Evolutionary conservation across 2,329 filamentous ascomycete species (phyloP), one percentile per base, ranked within the genome.

Genomic region (Ciborinia camelliae): DNA sequence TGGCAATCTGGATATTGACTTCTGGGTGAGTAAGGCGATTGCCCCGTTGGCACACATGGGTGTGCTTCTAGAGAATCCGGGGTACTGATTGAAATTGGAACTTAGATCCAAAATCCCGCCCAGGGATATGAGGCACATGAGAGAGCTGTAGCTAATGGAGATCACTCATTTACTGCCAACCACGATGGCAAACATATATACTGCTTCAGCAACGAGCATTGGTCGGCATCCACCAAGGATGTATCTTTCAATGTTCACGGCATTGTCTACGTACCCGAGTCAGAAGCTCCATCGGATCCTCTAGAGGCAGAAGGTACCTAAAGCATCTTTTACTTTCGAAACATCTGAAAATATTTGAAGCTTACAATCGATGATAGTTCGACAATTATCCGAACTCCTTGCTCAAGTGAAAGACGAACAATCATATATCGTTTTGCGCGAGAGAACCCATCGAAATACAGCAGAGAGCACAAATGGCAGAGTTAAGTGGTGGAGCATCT

Each of bases 401-500:
- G 84, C 87, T 70, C 91, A 96, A 79, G 93, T 98, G 78, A 97
- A 96, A 82, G 95, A 98, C 78, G 95, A 99, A 81, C 95, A 99
- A 81, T 87, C 89, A 72, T 99, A 99, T 81, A 98, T 99, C 75
- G 88, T 99, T 68, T 81, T 98, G 66, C 90, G 95, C 73, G 95
- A 99, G 81, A 86, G 95, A 75, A 97, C 91, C 72, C 95, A 99
- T 84, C 87, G 95, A 77, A 99, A 99, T 82, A 99, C 95, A 12
- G 95, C 95, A 69, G 95, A 99, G 82, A 97, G 93, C 84, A 99
- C 95, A 74, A 99, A 99, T 79, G 86, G 87, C 72, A 86, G 95
- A 71, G 95, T 99, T 77, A 99, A 99, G 83, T 99, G 95, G 95
- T 99, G 95, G 95, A 97, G 95, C 79, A 85, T 98, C 73, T 98